A percentile compares a stretch with the other conserved stretches of the same genome.
Evolutionary conservation across 2,329 filamentous ascomycete genomes (phyloP).

Genomic region (Aspergillus novofumigatus): DNA sequence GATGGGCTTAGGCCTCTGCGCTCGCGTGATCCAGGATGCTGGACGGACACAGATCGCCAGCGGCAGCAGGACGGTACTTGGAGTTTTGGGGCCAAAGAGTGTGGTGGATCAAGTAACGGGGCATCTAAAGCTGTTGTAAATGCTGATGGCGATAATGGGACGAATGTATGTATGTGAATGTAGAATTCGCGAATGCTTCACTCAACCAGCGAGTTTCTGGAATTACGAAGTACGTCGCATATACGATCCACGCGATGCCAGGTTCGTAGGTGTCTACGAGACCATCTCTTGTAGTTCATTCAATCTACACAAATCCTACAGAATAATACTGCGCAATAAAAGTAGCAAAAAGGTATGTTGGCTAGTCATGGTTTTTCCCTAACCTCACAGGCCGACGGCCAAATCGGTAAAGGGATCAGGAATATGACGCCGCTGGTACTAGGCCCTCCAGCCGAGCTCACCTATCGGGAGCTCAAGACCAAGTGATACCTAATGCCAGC

Average conservation of each 20-base stretch:
- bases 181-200: slow-evolving; percentile 8
- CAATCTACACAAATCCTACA: not conserved
- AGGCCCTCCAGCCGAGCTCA: slow-evolving; percentile 62
- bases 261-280: not conserved
- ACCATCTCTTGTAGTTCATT: not conserved
- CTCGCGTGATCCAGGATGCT: slow-evolving; percentile 90
- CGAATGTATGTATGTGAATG: slow-evolving; percentile 4
- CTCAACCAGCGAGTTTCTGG: not conserved
- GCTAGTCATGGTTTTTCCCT: slow-evolving; percentile 79
- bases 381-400: slow-evolving; percentile 86
- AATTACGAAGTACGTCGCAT: not conserved
- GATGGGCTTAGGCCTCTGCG: slow-evolving; percentile 76
- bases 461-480: slow-evolving; percentile 64
- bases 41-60: slow-evolving; percentile 94
- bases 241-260: not conserved
- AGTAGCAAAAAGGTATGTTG: slow-evolving; percentile 53
- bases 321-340: slow-evolving; percentile 6
- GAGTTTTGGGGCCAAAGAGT: slow-evolving; percentile 76
- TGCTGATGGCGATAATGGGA: not conserved
- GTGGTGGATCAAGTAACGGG: slow-evolving; percentile 83
- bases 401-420: slow-evolving; percentile 75
- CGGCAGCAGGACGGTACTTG: slow-evolving; percentile 87
- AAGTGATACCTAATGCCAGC: slow-evolving; percentile 48
- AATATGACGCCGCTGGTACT: slow-evolving; percentile 72
- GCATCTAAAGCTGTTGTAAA: slow-evolving; percentile 73